Evolutionary conservation across 1,284 basidiomycete genomes (phyloP).

Genomic region (Kwoniella shivajii): DNA sequence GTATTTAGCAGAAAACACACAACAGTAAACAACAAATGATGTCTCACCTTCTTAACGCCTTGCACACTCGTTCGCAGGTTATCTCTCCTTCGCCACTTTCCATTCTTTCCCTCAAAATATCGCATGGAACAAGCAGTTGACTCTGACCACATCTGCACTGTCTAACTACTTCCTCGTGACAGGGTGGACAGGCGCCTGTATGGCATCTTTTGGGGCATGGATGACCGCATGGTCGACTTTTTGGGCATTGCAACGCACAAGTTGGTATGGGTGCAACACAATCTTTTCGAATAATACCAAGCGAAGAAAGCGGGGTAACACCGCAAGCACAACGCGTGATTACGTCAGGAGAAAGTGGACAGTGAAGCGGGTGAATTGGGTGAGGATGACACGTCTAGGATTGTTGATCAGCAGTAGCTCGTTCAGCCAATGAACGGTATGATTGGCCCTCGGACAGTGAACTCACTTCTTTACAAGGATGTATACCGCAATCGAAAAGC

Average conservation of each 20-base stretch:
- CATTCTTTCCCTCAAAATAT: constrained; percentile 46
- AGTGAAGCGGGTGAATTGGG: constrained; percentile 61
- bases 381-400: constrained; percentile 66
- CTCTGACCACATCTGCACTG: constrained; percentile 80
- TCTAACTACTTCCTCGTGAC: constrained; percentile 65
- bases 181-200: constrained; percentile 67
- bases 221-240: constrained; percentile 68
- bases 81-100: constrained; percentile 60
- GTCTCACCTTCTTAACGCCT: constrained; percentile 62
- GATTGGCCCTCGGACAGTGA: not conserved
- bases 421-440: not conserved
- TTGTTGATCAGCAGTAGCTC: not conserved
- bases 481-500: constrained; percentile 72
- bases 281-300: constrained; percentile 58
- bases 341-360: constrained; percentile 70
- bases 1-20: constrained; percentile 1
- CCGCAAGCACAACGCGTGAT: constrained; percentile 81
- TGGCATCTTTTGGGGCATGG: constrained; percentile 64
- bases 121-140: constrained; percentile 59
- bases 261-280: constrained; percentile 79
- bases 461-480: constrained; percentile 65
- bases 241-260: constrained; percentile 69
- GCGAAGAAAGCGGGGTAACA: constrained; percentile 59
- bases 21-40: not conserved
- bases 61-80: constrained; percentile 75